Base-by-base conservation (phyloP, 805 yeast genomes). In the Candida sphagnicola region DNA sequence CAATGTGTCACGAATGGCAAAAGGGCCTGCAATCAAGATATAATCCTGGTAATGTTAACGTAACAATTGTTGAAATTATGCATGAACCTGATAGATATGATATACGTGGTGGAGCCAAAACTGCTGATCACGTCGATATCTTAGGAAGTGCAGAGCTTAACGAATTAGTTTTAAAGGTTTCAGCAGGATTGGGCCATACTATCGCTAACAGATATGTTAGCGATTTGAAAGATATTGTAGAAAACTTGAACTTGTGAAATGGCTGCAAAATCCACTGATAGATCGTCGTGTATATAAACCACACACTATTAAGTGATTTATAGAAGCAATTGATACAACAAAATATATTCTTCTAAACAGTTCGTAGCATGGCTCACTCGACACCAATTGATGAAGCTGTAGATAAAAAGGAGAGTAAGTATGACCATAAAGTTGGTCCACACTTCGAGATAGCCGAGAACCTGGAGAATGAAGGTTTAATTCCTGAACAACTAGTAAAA, bases 81-180 rank as follows among this genome's bases (percentile, higher is more conserved):
- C 96, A 93, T 54, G 95, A 90, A 56, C 99, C 99, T 0, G 95
- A 87, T 54, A 67, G 86, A 48, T 89, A 85, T 52, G 99, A 93
- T 64, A 85, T 93, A 24, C 75, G 99, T 47, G 99, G 99, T 18
- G 99, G 99, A 11, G 95, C 96, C 8, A 85, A 85, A 57, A 91
- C 97, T 1, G 97, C 98, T 1, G 99, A 93, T 53, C 99, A 93
- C 60, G 99, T 93, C 19, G 99, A 93, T 57, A 90, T 93, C 34
- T 69, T 93, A 34, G 99, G 99, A 2, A 80, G 95, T 45, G 87
- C 97, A 1, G 95, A 84, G 54, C 67, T 93, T 57, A 93, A 93
- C 56, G 99, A 93, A 54, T 66, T 90, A 52, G 69, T 93, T 10
- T 66, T 91, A 39, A 75, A 76, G 44, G 88, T 93, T 13, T 97